These are phyloP conservation scores for Amanita pallidorosea DNA, from an alignment of 768 basidiomycete genomes.

Conservation along the genomic window DNA sequence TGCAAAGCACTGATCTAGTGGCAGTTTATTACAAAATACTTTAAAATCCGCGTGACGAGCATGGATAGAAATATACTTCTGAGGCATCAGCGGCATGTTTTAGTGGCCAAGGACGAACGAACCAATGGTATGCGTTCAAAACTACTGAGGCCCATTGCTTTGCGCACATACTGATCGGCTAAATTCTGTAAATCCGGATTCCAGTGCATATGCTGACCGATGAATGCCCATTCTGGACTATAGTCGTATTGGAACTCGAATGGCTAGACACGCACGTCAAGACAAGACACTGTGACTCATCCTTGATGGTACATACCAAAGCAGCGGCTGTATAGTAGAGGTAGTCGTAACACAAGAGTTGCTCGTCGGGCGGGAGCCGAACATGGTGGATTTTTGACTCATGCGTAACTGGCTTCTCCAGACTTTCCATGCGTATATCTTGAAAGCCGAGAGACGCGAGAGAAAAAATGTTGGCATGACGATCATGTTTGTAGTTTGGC, in stretches of 20 bases:
- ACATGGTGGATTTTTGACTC: constrained; percentile 29
- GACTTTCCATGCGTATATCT: constrained; percentile 26
- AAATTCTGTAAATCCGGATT: constrained; percentile 26
- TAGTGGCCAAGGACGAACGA: constrained; percentile 12
- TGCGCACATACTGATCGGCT: constrained; percentile 34
- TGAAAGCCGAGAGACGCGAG: constrained; percentile 37
- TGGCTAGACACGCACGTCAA: constrained; percentile 21
- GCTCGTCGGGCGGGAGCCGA: constrained; percentile 39
- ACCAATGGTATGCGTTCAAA: constrained; percentile 34
- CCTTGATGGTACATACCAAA: constrained; percentile 22
- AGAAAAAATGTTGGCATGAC: constrained; percentile 33
- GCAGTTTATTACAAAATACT: constrained; percentile 30
- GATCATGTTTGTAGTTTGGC: constrained; percentile 32
- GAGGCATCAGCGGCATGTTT: background rate
- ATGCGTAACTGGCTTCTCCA: constrained; percentile 21
- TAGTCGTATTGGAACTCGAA: constrained; percentile 47
- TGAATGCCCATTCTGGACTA: constrained; percentile 48
- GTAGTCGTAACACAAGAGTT: constrained; percentile 42
- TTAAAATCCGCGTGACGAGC: constrained; percentile 46
- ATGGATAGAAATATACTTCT: constrained; percentile 48
- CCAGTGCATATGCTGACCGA: constrained; percentile 44
- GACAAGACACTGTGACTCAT: background rate
- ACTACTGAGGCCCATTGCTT: constrained; percentile 27
- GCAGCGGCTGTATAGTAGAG: constrained; percentile 38
- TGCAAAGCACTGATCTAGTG: constrained; percentile 39